Evolutionary conservation across 176 grass and related monocot species (phyloP).

Genomic region (Avena eriantha): DNA sequence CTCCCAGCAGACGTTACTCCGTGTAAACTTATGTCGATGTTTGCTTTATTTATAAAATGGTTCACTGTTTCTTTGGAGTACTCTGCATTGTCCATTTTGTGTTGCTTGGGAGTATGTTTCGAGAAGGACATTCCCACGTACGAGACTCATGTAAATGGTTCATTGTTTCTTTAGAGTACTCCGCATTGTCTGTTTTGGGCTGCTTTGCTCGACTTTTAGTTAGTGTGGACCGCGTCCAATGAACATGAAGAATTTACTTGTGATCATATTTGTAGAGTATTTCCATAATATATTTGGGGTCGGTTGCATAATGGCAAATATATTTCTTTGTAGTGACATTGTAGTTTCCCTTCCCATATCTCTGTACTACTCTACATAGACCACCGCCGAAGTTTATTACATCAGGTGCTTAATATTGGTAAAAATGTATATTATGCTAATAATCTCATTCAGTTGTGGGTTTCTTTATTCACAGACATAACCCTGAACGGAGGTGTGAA

Average conservation of each 20-base stretch:
- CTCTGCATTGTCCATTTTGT: no score
- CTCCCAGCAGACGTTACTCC: no score
- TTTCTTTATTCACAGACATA: not conserved
- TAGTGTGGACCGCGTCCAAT: no score
- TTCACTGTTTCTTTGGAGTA: no score
- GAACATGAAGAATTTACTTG: not conserved
- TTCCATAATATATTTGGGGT: not conserved
- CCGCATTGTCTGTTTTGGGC: no score
- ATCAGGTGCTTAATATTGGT: not conserved
- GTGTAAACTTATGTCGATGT: no score
- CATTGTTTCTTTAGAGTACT: no score
- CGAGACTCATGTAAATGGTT: no score
- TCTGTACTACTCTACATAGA: not conserved
- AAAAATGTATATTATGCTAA: not conserved
- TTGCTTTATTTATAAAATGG: no score
- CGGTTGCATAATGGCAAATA: not conserved
- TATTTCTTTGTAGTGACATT: not conserved
- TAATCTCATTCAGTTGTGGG: not conserved
- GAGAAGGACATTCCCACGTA: no score
- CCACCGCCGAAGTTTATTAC: not conserved
- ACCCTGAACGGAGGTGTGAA: not conserved
- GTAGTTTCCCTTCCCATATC: not conserved
- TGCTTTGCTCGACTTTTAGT: no score
- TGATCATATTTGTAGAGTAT: not conserved
- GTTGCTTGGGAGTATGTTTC: no score